Evolutionary conservation across 805 yeast genomes (phyloP).

Genomic region (Myxozyma monticola): DNA sequence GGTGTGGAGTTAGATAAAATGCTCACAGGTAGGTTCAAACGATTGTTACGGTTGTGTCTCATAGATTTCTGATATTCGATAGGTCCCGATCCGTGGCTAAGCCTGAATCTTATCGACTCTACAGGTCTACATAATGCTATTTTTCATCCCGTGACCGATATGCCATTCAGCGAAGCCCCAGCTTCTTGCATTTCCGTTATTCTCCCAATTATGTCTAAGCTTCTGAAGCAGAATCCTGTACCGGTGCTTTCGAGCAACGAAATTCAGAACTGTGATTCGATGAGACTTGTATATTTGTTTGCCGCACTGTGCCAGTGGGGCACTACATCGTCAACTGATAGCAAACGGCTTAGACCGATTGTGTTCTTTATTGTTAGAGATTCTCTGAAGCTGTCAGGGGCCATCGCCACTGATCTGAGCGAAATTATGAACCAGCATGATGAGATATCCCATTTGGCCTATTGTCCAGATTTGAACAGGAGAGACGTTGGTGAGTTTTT

Average conservation of each 20-base stretch:
- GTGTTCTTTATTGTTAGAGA: slow-evolving; percentile 59
- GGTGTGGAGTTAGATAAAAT: slow-evolving; percentile 84
- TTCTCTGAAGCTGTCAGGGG: slow-evolving; percentile 63
- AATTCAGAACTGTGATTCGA: slow-evolving; percentile 20
- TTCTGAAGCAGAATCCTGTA: not conserved
- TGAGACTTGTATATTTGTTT: slow-evolving; percentile 49
- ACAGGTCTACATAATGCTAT: slow-evolving; percentile 15
- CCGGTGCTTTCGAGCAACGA: slow-evolving; percentile 9
- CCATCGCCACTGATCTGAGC: slow-evolving; percentile 45
- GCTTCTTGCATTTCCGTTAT: too few relatives aligned
- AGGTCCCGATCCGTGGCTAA: slow-evolving; percentile 28
- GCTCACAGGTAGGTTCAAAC: slow-evolving; percentile 46
- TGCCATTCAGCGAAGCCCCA: not conserved
- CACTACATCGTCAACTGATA: slow-evolving; percentile 21
- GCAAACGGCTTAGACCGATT: slow-evolving; percentile 38
- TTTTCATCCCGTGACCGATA: slow-evolving; percentile 20
- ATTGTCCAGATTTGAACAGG: not conserved
- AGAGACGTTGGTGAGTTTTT: slow-evolving; percentile 35
- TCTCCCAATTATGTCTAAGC: too few relatives aligned
- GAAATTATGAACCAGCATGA: slow-evolving; percentile 44
- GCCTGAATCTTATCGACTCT: slow-evolving; percentile 28
- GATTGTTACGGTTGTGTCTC: not conserved
- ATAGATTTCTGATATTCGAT: slow-evolving; percentile 12
- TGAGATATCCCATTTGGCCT: slow-evolving; percentile 28
- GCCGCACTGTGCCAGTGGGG: slow-evolving; percentile 55